These are phyloP conservation scores for Macrocybe gigantea DNA, from an alignment of 768 basidiomycete species.

Conservation along the genomic window DNA sequence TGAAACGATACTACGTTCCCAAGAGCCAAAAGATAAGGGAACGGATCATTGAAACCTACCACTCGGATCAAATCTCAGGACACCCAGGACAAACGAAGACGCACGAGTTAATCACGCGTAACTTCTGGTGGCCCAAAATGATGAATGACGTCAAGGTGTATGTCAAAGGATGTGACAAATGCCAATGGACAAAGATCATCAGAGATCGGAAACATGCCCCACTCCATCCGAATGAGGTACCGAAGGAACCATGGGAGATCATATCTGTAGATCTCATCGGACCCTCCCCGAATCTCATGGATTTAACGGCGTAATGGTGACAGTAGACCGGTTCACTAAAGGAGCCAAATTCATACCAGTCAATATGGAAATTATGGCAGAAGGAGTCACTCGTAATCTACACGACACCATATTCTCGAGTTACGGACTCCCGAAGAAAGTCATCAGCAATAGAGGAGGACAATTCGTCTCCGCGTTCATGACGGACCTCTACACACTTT, in stretches of 20 bases:
- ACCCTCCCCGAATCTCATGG: constrained; percentile 24
- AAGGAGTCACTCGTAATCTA: constrained; percentile 4
- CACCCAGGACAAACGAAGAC: not conserved
- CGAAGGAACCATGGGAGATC: constrained; percentile 20
- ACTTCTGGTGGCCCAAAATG: constrained; percentile 2
- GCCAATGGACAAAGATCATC: not conserved
- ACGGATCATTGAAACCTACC: not conserved
- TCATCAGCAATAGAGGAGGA: too few species aligned
- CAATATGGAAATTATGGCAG: constrained; percentile 10
- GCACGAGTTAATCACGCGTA: not conserved
- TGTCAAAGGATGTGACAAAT: not conserved
- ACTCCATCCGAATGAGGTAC: constrained; percentile 14
- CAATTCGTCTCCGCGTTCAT: too few species aligned
- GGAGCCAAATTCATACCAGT: constrained; percentile 14
- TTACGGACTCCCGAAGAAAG: too few species aligned
- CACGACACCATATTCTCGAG: too few species aligned
- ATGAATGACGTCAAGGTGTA: not conserved
- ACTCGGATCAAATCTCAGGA: not conserved
- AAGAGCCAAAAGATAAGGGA: not conserved
- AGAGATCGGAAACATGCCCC: constrained; percentile 14
- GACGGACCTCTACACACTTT: too few species aligned
- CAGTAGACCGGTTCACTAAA: constrained; percentile 17
- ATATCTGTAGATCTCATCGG: constrained; percentile 32
- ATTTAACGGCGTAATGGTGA: constrained; percentile 27
- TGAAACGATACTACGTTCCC: not conserved